Base-by-base conservation (phyloP, 805 yeast species). In the Nakazawaea wickerhamii region DNA sequence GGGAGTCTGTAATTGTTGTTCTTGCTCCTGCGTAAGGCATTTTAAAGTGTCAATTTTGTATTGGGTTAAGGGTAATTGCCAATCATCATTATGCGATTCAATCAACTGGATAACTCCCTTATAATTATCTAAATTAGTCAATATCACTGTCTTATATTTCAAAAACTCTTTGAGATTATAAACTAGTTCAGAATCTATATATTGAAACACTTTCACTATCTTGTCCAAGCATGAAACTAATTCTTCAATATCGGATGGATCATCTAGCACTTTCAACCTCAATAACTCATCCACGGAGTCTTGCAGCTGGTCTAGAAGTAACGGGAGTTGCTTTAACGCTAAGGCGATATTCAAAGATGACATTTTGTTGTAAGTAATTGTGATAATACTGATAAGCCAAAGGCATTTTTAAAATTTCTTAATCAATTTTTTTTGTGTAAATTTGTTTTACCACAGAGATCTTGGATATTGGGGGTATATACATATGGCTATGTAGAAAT, bases 121-220 rank as follows among this genome's bases (percentile, higher is more conserved):
- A 20, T 33, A 40, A 3, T 13, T 4, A 8, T 34, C 11, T 3
- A 40, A 18, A 2, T 17, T 21, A 15, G 11, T 37, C 14, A 13
- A 7, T 14, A 41, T 14, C 4, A 19, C 15, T 14, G 20, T 6
- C 11, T 38, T 43, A 30, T 34, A 1, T 22, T 43, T 38, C 18
- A 30, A 14, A 22, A 21, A 38, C 19, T 43, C 43, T 17, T 38
- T 37, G 19, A 33, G 31, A 28, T 43, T 43, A 21, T 38, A 37
- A 17, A 43, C 15, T 30, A 43, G 34, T 26, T 37, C 46, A 1
- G 46, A 37, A 14, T 43, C 46, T 11, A 43, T 27, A 20, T 37
- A 21, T 5, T 23, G 18, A 17, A 36, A 36, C 26, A 19, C 17
- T 15, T 32, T 32, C 17, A 23, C 30, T 3, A 43, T 20, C 5